Evolutionary conservation across 257 asterid species (phyloP).

Genomic region (Lycium ferocissimum): DNA sequence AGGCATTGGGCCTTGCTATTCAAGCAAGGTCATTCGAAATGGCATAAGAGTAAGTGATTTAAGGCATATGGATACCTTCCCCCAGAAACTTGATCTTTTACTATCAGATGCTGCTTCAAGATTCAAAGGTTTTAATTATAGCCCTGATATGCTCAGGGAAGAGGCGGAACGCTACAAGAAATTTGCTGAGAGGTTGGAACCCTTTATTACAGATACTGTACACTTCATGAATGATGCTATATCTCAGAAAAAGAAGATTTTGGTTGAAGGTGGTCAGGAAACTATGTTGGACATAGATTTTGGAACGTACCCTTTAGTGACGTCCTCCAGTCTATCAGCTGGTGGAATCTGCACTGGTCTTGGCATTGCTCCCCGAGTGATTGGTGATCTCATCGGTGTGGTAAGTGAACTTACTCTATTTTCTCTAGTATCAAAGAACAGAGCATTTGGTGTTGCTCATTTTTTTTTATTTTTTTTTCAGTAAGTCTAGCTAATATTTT

Average conservation of each 20-base stretch:
- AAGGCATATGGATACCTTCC: slow-evolving; percentile 96
- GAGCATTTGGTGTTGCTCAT: no score
- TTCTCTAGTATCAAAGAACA: no score
- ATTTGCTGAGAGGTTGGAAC: slow-evolving; percentile 91
- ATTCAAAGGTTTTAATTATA: slow-evolving; percentile 69
- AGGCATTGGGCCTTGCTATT: slow-evolving; percentile 96
- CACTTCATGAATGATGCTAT: slow-evolving; percentile 83
- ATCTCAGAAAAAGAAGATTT: slow-evolving; percentile 62
- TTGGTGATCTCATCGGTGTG: slow-evolving; percentile 97
- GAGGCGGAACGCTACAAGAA: slow-evolving; percentile 82
- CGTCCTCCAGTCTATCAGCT: slow-evolving; percentile 97
- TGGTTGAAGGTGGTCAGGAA: slow-evolving; percentile 99
- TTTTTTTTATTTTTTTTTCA: not conserved
- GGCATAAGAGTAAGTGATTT: slow-evolving; percentile 91
- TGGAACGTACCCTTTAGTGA: slow-evolving; percentile 96
- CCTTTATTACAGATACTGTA: slow-evolving; percentile 83
- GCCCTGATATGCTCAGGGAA: slow-evolving; percentile 83
- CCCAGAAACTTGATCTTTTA: slow-evolving; percentile 85
- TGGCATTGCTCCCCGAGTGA: slow-evolving; percentile 90
- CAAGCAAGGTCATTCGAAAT: slow-evolving; percentile 93
- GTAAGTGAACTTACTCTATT: slow-evolving; percentile 51
- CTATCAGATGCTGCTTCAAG: slow-evolving; percentile 89
- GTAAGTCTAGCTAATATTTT: not conserved
- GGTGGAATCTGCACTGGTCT: slow-evolving; percentile 99
- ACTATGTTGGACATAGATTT: slow-evolving; percentile 96